Percentiles rank a stretch among this genome's conserved stretches.
These are phyloP conservation scores for Celoporthe dispersa DNA, from an alignment of 2,329 filamentous ascomycete species.

Conservation along the genomic window DNA sequence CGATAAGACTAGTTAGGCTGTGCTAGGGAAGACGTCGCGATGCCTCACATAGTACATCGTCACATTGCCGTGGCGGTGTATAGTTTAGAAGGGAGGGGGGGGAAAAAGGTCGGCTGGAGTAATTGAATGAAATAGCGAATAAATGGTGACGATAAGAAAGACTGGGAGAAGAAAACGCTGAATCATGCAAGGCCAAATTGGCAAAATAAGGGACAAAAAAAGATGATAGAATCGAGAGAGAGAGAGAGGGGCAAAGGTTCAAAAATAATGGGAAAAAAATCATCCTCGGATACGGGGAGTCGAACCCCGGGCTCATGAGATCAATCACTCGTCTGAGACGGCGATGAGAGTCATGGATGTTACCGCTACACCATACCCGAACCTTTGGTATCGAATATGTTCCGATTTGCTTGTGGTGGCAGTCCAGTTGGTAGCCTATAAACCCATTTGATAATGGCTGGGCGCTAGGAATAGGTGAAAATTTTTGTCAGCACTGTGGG, in stretches of 20 bases:
- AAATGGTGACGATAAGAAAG: no score
- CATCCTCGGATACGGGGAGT: constrained; percentile 3
- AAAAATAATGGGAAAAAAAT: not conserved
- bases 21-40: not conserved
- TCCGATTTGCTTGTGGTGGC: not conserved
- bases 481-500: no score
- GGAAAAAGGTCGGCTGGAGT: not conserved
- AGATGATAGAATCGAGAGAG: not conserved
- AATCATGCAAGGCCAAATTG: not conserved
- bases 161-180: not conserved
- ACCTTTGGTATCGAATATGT: not conserved
- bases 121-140: no score
- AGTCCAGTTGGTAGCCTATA: not conserved
- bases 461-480: no score
- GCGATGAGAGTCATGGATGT: constrained; percentile 1
- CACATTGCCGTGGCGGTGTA: not conserved
- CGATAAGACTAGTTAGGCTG: no score
- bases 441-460: not conserved
- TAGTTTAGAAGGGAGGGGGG: not conserved
- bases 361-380: constrained; percentile 16
- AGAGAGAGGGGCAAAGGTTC: no score
- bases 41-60: no score
- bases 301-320: constrained; percentile 16
- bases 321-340: constrained; percentile 7
- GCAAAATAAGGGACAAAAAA: not conserved